Conservation (phyloP, 2,329 filamentous ascomycete species). For the Samsoniella hepiali region DNA sequence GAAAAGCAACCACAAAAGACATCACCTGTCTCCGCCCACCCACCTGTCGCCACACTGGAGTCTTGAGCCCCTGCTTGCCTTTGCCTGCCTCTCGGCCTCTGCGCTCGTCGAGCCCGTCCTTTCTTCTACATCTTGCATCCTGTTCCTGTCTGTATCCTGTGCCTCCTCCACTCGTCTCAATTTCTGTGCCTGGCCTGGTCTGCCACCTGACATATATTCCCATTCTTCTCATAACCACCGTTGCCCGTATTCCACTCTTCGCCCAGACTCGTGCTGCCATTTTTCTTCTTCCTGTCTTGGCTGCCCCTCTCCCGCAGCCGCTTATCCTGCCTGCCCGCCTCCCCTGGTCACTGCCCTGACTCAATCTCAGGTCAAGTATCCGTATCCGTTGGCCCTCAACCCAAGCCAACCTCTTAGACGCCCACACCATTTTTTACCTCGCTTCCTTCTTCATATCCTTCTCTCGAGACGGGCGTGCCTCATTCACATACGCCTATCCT, state of each 20-base stretch:
- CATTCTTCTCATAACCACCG: conserved; percentile 6
- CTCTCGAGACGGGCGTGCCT: conserved; percentile 26
- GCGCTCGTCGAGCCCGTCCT: conserved; percentile 1
- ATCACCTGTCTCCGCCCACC: conserved; percentile 29
- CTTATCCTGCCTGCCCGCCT: conserved; percentile 14
- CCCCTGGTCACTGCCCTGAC: conserved; percentile 14
- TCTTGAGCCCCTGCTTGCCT: conserved; percentile 8
- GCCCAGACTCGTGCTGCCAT: neutral
- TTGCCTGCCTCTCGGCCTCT: neutral
- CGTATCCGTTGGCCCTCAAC: conserved; percentile 13
- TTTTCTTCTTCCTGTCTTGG: neutral
- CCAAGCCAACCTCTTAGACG: conserved; percentile 13
- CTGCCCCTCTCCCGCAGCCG: conserved; percentile 2
- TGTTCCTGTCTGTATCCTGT: conserved; percentile 10
- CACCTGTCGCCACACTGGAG: conserved; percentile 20
- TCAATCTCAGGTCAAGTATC: conserved; percentile 13
- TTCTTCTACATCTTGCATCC: conserved; percentile 14
- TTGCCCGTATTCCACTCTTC: conserved; percentile 1
- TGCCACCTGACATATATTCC: neutral
- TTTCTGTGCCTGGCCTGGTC: conserved; percentile 12
- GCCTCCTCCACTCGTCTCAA: conserved; percentile 3
- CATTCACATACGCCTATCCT: conserved; percentile 20
- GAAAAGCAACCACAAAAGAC: conserved; percentile 31
- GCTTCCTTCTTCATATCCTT: conserved; percentile 15
- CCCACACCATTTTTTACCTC: conserved; percentile 3